These are phyloP conservation scores for Metschnikowia lachancei DNA, from an alignment of 805 yeast species.

Conservation along the genomic window DNA sequence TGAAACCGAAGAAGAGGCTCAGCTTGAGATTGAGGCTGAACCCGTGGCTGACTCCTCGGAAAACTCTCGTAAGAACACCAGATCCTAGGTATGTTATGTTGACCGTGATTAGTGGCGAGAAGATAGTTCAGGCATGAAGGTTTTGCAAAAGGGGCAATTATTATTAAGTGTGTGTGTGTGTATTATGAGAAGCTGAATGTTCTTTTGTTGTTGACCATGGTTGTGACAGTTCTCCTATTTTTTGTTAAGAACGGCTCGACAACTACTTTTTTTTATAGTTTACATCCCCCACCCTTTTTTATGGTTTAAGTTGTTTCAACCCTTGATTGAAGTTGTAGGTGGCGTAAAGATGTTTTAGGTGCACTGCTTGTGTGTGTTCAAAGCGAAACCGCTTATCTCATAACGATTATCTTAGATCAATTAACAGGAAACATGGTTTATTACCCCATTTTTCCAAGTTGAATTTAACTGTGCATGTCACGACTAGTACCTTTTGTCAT, in stretches of 20 bases:
- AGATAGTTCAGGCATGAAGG: background rate
- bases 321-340: too few species aligned
- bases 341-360: too few species aligned
- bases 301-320: conserved; percentile 7
- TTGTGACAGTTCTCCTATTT: conserved; percentile 1
- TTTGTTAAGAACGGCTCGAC: conserved; percentile 21
- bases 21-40: conserved; percentile 15
- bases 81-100: background rate
- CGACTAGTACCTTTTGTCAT: too few species aligned
- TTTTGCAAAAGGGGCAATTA: background rate
- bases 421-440: too few species aligned
- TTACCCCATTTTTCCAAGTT: too few species aligned
- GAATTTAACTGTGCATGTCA: too few species aligned
- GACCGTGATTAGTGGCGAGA: background rate
- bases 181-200: conserved; percentile 5
- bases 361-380: too few species aligned
- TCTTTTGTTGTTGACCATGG: too few species aligned
- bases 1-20: conserved; percentile 25
- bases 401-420: too few species aligned
- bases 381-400: too few species aligned
- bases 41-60: conserved; percentile 5
- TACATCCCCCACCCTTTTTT: conserved; percentile 11
- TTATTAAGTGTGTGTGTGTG: conserved; percentile 14
- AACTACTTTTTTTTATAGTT: conserved; percentile 8
- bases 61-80: conserved; percentile 3